Percentiles rank a stretch among this genome's conserved stretches.
These are phyloP conservation scores for Maudiozyma serrabonitensis DNA, from an alignment of 805 yeast genomes.

Conservation along the genomic window DNA sequence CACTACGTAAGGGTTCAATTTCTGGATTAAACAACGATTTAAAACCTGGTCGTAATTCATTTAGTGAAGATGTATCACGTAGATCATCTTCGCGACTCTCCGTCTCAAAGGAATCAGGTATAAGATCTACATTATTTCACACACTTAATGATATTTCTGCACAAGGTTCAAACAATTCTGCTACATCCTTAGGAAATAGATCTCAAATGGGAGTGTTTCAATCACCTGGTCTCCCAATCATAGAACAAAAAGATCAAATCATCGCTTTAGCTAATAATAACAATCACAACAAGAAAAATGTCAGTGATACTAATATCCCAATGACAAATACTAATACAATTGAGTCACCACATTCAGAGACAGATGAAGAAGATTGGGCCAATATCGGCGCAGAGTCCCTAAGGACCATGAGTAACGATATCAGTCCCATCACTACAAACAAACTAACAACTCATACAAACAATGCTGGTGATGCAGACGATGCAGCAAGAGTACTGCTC, in stretches of 20 bases:
- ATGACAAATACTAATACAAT: background rate
- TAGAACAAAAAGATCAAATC: constrained; percentile 9
- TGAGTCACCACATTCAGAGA: constrained; percentile 40
- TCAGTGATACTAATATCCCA: background rate
- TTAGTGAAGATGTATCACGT: constrained; percentile 18
- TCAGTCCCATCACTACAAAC: background rate
- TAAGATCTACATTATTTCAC: constrained; percentile 22
- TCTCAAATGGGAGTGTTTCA: background rate
- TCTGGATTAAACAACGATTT: background rate
- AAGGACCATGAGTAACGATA: constrained; percentile 23
- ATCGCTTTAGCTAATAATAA: constrained; percentile 4
- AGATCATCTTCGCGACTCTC: constrained; percentile 30
- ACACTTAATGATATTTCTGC: constrained; percentile 11
- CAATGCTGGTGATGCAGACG: constrained; percentile 4
- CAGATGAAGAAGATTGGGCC: constrained; percentile 98
- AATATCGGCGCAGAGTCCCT: constrained; percentile 73
- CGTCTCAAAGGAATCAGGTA: constrained; percentile 27
- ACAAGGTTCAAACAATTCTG: constrained; percentile 4
- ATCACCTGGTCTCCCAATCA: background rate
- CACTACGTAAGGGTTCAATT: background rate
- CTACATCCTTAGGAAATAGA: no score
- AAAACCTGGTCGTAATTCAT: background rate
- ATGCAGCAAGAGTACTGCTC: constrained; percentile 7
- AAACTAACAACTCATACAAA: background rate
- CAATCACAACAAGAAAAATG: background rate